These are phyloP conservation scores for Entomortierella lignicola DNA, from an alignment of 192 early-diverging fungal genomes.

Conservation along the genomic window DNA sequence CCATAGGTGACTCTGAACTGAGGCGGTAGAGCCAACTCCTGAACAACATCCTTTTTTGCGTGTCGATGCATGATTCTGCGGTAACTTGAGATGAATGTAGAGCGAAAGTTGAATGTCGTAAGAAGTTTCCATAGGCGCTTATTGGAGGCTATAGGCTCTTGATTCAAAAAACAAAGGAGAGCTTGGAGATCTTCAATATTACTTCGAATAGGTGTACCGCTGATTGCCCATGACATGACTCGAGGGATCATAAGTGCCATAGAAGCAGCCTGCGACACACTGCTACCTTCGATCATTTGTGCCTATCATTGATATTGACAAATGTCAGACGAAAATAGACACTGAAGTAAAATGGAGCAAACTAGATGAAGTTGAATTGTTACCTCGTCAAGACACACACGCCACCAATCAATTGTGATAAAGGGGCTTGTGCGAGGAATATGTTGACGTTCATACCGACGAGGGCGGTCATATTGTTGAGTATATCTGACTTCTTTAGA, in stretches of 20 bases:
- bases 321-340: neutral
- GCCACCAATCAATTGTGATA: conserved; percentile 66
- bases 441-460: conserved; percentile 54
- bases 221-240: conserved; percentile 71
- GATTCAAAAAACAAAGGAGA: conserved; percentile 61
- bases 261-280: conserved; percentile 57
- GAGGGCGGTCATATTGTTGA: conserved; percentile 49
- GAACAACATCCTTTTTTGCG: conserved; percentile 61
- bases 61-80: conserved; percentile 66
- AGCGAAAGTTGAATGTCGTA: conserved; percentile 20
- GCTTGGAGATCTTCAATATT: conserved; percentile 64
- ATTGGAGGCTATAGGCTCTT: conserved; percentile 50
- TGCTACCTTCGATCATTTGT: conserved; percentile 68
- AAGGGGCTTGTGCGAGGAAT: conserved; percentile 57
- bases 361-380: neutral
- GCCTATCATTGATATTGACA: conserved; percentile 43
- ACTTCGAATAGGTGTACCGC: conserved; percentile 66
- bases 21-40: conserved; percentile 66
- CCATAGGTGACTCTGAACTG: conserved; percentile 61
- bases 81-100: conserved; percentile 37
- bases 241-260: conserved; percentile 70
- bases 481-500: conserved; percentile 66
- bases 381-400: conserved; percentile 71
- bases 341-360: neutral
- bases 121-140: conserved; percentile 26